Base-by-base conservation (phyloP, 1,284 basidiomycete species). In the Fomes fomentarius region DNA sequence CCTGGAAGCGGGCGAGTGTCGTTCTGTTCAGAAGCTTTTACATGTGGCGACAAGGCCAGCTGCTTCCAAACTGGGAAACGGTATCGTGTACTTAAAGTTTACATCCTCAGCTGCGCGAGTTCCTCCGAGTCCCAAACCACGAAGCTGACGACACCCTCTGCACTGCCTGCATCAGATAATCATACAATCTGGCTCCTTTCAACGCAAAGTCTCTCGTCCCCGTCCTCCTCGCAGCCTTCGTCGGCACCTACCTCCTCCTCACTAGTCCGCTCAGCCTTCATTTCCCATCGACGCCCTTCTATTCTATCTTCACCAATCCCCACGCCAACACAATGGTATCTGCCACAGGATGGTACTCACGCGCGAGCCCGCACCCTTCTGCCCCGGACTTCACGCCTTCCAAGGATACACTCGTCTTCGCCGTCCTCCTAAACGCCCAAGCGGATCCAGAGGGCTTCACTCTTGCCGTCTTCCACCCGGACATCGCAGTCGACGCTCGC, bases 391-490 rank as follows among this genome's bases (percentile, higher is more conserved):
- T 74, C 64, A 62, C 55, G 5, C 76, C 76, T 21, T 58, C 69
- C 6, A 68, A 66, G 46, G 65, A 66, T 9, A 57, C 61, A 1
- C 69, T 80, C 39, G 60, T 65, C 30, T 68, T 79, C 39, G 71
- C 69, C 5, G 72, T 74, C 26, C 68, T 78, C 12, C 68, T 70
- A 26, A 76, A 75, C 60, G 67, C 72, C 1, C 75, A 66, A 11
- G 71, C 70, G 2, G 72, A 76, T 40, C 69, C 66, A 8, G 70
- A 76, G 43, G 76, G 75, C 30, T 76, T 80, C 62, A 75, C 75
- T 0, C 65, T 78, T 30, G 75, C 77, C 6, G 58, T 80, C 3
- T 80, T 80, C 67, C 60, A 67, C 40, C 64, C 66, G 2, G 61
- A 68, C 50, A 60, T 78, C 47, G 76, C 74, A 3, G 68, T 80